phyloP scores from a whole-genome alignment of 2,329 filamentous ascomycete genomes.

The Exserohilum turcica region DNA sequence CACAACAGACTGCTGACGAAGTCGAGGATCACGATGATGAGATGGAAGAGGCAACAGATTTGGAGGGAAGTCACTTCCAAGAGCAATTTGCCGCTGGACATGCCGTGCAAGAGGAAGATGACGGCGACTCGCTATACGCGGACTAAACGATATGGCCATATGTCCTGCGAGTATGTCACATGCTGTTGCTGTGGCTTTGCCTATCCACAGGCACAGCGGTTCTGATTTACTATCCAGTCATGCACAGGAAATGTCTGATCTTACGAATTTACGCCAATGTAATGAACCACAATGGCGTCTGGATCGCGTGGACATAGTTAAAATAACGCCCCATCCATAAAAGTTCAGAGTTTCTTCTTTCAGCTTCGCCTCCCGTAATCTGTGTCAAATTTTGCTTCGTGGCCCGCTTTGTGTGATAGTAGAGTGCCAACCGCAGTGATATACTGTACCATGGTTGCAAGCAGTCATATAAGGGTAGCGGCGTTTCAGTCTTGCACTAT shows the following conservation, averaged over 20 bases:
- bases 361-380: too few species aligned
- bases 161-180: background rate
- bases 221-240: too few species aligned
- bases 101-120: constrained; percentile 15
- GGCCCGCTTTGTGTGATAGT: too few species aligned
- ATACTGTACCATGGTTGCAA: background rate
- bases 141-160: constrained; percentile 16
- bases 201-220: background rate
- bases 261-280: background rate
- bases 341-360: background rate
- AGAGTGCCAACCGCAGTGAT: too few species aligned
- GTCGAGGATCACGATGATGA: constrained; percentile 7
- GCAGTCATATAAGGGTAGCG: background rate
- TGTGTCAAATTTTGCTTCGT: too few species aligned
- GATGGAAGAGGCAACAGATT: background rate
- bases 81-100: constrained; percentile 32
- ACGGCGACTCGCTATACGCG: constrained; percentile 30
- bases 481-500: background rate
- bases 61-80: constrained; percentile 26
- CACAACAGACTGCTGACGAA: background rate
- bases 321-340: background rate
- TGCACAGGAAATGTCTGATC: background rate
- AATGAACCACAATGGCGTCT: background rate
- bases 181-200: background rate
- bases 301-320: background rate